A percentile compares a stretch with the other conserved stretches of the same genome.
These are phyloP conservation scores for Fusarium torulosum DNA, from an alignment of 2,329 filamentous ascomycete genomes.

Conservation along the genomic window DNA sequence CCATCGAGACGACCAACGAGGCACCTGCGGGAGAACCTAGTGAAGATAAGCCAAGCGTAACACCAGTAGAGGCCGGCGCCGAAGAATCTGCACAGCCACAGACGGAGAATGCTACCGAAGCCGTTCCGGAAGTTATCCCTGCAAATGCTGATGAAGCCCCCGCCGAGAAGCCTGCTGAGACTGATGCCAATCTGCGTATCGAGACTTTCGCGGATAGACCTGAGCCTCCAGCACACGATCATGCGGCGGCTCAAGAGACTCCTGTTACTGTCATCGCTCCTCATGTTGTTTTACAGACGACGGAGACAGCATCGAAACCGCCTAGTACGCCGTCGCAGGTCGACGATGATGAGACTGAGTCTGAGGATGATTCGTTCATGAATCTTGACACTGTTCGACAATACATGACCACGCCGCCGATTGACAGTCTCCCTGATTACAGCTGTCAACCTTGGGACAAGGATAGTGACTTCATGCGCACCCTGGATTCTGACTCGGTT, in stretches of 20 bases:
- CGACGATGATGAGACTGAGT: conserved; percentile 67
- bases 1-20: not conserved
- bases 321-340: conserved; percentile 64
- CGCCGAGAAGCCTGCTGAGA: not conserved
- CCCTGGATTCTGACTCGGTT: conserved; percentile 55
- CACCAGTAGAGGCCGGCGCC: not conserved
- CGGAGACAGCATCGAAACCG: conserved; percentile 51
- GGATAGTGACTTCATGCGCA: conserved; percentile 60
- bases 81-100: not conserved
- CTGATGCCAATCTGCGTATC: not conserved
- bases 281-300: conserved; percentile 45
- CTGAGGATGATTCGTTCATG: conserved; percentile 65
- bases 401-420: conserved; percentile 66
- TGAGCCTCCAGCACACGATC: conserved; percentile 3
- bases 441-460: conserved; percentile 61
- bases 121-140: not conserved
- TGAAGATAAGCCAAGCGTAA: conserved; percentile 9
- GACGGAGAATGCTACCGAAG: not conserved
- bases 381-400: conserved; percentile 64
- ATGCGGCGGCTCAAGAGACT: not conserved
- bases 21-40: not conserved
- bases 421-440: conserved; percentile 66
- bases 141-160: conserved; percentile 9
- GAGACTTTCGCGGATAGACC: conserved; percentile 8
- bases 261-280: conserved; percentile 20